These are phyloP conservation scores for Aspergillus ostianus DNA, from an alignment of 495 filamentous ascomycete genomes.

Conservation along the genomic window DNA sequence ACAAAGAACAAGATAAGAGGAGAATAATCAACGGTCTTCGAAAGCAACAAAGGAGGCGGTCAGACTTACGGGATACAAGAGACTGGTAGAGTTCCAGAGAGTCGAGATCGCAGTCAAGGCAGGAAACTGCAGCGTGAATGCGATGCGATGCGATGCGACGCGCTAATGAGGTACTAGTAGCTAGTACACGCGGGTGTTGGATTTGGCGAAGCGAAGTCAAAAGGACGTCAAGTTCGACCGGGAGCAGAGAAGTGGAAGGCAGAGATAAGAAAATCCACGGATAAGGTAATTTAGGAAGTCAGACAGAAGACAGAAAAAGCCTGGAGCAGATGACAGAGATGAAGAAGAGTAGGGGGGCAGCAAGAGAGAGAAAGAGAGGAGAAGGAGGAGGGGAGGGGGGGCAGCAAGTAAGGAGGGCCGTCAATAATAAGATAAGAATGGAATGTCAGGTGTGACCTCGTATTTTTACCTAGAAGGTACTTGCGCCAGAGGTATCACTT, in stretches of 20 bases:
- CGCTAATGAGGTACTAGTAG: slow-evolving; percentile 20
- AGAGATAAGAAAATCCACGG: background rate
- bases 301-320: slow-evolving; percentile 15
- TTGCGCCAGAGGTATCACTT: background rate
- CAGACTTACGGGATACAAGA: slow-evolving; percentile 7
- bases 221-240: slow-evolving; percentile 10
- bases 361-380: slow-evolving; percentile 11
- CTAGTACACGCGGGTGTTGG: slow-evolving; percentile 8
- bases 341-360: slow-evolving; percentile 10
- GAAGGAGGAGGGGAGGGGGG: slow-evolving; percentile 8
- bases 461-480: background rate
- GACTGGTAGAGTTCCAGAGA: background rate
- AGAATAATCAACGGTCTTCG: background rate
- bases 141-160: slow-evolving; percentile 34
- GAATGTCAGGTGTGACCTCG: background rate
- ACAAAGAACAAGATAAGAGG: slow-evolving; percentile 4
- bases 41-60: slow-evolving; percentile 14
- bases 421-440: slow-evolving; percentile 2
- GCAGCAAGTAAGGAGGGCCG: slow-evolving; percentile 17
- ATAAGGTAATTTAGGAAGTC: slow-evolving; percentile 4
- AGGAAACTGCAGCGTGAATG: slow-evolving; percentile 15
- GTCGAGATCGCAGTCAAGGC: slow-evolving; percentile 12
- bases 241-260: background rate
- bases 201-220: slow-evolving; percentile 17
- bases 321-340: background rate